Evolutionary conservation across 306 rosid species (phyloP), one percentile per base, ranked within the genome.

Genomic region (Parietaria judaica): DNA sequence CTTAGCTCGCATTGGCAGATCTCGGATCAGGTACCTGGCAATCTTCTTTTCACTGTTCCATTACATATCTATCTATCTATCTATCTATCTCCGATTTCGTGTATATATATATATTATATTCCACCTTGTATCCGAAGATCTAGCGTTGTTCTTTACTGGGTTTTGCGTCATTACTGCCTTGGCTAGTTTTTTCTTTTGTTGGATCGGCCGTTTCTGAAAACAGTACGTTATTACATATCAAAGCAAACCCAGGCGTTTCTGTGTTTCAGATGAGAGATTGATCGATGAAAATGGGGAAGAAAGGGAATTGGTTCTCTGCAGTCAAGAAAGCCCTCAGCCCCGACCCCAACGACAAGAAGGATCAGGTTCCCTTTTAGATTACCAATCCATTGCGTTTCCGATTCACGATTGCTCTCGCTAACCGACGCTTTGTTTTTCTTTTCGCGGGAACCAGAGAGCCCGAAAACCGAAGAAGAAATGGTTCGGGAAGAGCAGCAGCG

Each of bases 261-360:
- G 64, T 44, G 0, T 8, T 56, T n/a, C 23, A 55, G 52, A 52
- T 61, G 36, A 65, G 53, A 56, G 74, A 74, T 66, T 68, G 81
- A 81, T 65, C 60, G 67, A 64, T 66, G 69, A 60, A 79, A 51
- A 92, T 94, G 99, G 99, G 95, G 81, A 88, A 80, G 86, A 88
- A 71, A 80, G 95, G 96, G 68, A 74, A 71, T 54, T 94, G 97
- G 87, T 86, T 94, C 77, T 78, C 90, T 76, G 72, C 85, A 11
- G 80, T 94, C 75, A 94, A 74, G 94, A 88, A 67, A 71, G 80
- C 84, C 80, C 72, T 94, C 64, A 48, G 61, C 61, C 66, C 81
- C 3, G 86, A 80, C 23, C 13, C 82, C 64, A 92, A 76, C 65
- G 83, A 78, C 44, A 81, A 64, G 81, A 85, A 86, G 66, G 89